Evolutionary conservation across 345 rosid genomes (phyloP).

Genomic region (Linum tenue): DNA sequence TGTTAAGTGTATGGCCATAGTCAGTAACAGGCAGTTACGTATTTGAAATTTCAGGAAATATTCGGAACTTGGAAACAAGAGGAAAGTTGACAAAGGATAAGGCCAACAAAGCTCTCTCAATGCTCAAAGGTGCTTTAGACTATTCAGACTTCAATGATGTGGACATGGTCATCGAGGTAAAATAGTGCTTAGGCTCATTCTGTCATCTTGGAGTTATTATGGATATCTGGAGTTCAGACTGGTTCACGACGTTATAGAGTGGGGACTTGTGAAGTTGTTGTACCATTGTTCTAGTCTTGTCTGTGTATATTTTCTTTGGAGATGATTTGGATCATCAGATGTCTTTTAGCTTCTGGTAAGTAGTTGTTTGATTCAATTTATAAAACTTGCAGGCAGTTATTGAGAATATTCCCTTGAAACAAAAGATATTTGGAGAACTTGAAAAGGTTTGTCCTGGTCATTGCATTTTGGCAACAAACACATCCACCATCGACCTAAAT

Average conservation of each 20-base stretch:
- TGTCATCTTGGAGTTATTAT: background rate
- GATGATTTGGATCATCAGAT: background rate
- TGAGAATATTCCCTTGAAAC: constrained; percentile 75
- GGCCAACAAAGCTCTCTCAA: constrained; percentile 65
- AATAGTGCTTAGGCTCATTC: constrained; percentile 6
- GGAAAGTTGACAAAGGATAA: constrained; percentile 55
- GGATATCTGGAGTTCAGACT: background rate
- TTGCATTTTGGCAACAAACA: constrained; percentile 88
- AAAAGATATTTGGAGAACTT: constrained; percentile 73
- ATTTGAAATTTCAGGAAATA: constrained; percentile 38
- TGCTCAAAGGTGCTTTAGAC: constrained; percentile 71
- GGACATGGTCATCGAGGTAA: constrained; percentile 92
- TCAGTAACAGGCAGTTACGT: too few relatives aligned
- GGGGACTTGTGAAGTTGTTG: background rate
- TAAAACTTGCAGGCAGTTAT: constrained; percentile 70
- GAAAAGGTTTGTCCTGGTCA: constrained; percentile 74
- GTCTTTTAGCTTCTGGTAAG: background rate
- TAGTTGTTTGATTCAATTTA: constrained; percentile 4
- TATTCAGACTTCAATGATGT: constrained; percentile 79
- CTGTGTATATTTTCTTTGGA: background rate
- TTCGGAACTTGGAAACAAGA: constrained; percentile 56
- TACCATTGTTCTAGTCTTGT: constrained; percentile 6
- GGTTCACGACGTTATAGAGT: background rate
- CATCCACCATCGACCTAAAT: constrained; percentile 79
- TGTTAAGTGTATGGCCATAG: too few relatives aligned